Evolutionary conservation across 768 basidiomycete genomes (phyloP), one percentile per base, ranked within the genome.

Genomic region (Suillus weaverae): DNA sequence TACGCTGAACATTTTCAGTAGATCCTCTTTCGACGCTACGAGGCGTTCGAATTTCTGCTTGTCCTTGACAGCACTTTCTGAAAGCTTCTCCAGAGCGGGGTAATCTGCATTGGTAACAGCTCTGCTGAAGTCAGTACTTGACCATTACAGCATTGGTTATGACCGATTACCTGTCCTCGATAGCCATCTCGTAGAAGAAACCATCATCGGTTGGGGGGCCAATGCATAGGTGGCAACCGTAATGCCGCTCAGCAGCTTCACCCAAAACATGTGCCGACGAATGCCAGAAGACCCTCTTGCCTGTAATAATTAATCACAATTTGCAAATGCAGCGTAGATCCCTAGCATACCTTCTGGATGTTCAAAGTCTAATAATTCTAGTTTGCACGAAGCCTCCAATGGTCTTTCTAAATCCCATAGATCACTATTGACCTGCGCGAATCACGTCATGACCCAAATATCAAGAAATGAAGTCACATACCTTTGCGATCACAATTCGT

Each of bases 141-240:
- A n/a, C 18, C 22, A 18, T 55, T 46, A n/a, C 10, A 41, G 26
- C 32, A 32, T 30, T 20, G 11, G 20, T 4, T 41, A 30, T 32
- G 14, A 46, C 14, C 10, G 66, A 77, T 32, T 62, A 89, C 90
- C 91, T 81, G 65, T 94, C 90, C 43, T 89, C 81, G 69, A 95
- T 94, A 18, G 87, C 88, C 97, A 99, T 99, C 76, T 99, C 97
- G 76, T 99, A 99, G 83, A 97, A 99, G 85, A 99, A 99, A 26
- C 97, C 97, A 8, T 98, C 95, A 35, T 97, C 94, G 2, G 95
- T 95, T 30, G 97, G 97, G 18, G 97, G 97, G 4, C 97, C 97
- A 66, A 97, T 88, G 72, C 96, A 97, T 16, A 99, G 84, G 81
- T 97, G 95, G 76, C 95, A 97, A 46, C 96, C 97, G 75, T 98